Evolutionary conservation across 768 basidiomycete species (phyloP).

Genomic region (Mycena latifolia): DNA sequence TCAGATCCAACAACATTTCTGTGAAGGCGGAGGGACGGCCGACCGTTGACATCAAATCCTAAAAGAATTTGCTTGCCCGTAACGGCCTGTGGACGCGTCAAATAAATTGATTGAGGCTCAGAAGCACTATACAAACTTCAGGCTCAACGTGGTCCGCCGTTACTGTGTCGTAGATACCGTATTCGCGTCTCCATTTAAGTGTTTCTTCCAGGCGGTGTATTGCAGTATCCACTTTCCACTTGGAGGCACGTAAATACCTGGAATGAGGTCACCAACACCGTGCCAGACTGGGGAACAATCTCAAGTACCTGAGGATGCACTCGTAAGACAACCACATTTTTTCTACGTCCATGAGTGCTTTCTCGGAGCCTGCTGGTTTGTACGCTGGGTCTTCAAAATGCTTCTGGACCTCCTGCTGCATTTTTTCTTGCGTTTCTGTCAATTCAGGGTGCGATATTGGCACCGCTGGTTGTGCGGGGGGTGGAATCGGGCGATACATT

Average conservation of each 20-base stretch:
- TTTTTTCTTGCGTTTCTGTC: constrained; percentile 57
- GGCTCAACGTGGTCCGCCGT: constrained; percentile 75
- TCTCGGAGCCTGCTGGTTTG: constrained; percentile 55
- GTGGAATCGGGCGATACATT: constrained; percentile 49
- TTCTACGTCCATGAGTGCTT: constrained; percentile 72
- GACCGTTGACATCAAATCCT: constrained; percentile 71
- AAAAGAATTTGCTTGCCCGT: constrained; percentile 88
- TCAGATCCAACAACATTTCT: constrained; percentile 34
- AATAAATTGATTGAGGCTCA: not conserved
- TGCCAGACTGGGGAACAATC: too few species aligned
- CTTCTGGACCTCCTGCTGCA: constrained; percentile 66
- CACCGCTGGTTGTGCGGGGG: constrained; percentile 45
- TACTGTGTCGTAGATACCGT: constrained; percentile 74
- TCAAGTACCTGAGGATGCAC: constrained; percentile 72
- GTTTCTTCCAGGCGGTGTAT: constrained; percentile 80
- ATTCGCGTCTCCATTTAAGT: constrained; percentile 85
- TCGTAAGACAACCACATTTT: constrained; percentile 87
- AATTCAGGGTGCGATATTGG: constrained; percentile 52
- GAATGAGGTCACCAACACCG: not conserved
- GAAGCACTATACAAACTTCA: constrained; percentile 62
- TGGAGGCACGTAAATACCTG: constrained; percentile 83
- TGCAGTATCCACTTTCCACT: constrained; percentile 72
- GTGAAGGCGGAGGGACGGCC: constrained; percentile 62
- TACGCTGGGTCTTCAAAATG: constrained; percentile 71
- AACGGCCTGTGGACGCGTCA: constrained; percentile 60